Percentiles rank a stretch among this genome's conserved stretches.
Conservation (phyloP, 1,139 yeast species). For the Yamadazyma sp. region DNA sequence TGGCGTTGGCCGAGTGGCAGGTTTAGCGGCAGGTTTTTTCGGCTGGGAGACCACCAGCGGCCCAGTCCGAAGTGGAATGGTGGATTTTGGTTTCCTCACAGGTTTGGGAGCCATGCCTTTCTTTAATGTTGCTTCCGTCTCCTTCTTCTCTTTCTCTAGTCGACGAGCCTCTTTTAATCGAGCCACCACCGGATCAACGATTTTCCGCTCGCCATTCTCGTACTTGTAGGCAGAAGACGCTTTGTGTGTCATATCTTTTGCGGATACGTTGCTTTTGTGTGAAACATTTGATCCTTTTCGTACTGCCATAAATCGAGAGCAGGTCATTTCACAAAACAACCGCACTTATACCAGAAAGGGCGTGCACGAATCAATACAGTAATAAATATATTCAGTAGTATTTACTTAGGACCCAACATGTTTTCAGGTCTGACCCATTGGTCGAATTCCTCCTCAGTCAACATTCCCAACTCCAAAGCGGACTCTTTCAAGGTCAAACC, state of each 20-base stretch:
- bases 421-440: constrained; percentile 97
- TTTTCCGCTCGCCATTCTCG: constrained; percentile 14
- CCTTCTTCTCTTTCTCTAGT: constrained; percentile 50
- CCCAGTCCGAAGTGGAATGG: constrained; percentile 14
- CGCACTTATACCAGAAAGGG: too few species aligned
- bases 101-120: constrained; percentile 33
- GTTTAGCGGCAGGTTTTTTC: not conserved
- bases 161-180: constrained; percentile 65
- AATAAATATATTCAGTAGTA: too few species aligned
- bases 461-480: constrained; percentile 85
- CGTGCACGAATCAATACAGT: constrained; percentile 1
- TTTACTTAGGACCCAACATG: constrained; percentile 88
- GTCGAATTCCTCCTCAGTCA: constrained; percentile 82
- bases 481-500: constrained; percentile 93
- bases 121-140: constrained; percentile 28
- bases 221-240: constrained; percentile 12
- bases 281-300: constrained; percentile 32
- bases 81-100: constrained; percentile 13
- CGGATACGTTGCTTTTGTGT: constrained; percentile 19
- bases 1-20: constrained; percentile 6
- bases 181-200: constrained; percentile 55
- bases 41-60: constrained; percentile 4
- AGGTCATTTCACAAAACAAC: too few species aligned
- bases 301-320: constrained; percentile 20
- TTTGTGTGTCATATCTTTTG: constrained; percentile 6